These are phyloP conservation scores for Petunia hybrid DNA, from an alignment of 305 asterid species.

Conservation along the genomic window DNA sequence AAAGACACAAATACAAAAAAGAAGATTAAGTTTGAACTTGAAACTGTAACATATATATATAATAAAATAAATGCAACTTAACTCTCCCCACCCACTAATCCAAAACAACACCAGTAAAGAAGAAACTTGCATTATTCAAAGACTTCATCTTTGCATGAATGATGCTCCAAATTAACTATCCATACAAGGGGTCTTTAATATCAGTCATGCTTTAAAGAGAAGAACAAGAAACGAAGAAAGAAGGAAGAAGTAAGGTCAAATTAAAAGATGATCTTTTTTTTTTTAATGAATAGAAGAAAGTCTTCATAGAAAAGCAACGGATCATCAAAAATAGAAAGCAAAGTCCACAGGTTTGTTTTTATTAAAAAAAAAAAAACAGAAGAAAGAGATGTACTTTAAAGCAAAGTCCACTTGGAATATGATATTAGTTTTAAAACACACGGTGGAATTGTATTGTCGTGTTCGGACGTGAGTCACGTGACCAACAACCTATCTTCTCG, in stretches of 20 bases:
- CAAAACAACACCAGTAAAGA: neutral
- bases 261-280: conserved; percentile 28
- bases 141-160: conserved; percentile 47
- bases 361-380: neutral
- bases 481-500: neutral
- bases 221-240: neutral
- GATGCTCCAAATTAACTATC: conserved; percentile 32
- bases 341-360: conserved; percentile 36
- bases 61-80: neutral
- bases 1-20: conserved; percentile 20
- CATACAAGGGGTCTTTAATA: neutral
- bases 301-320: conserved; percentile 52
- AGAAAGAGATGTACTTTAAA: neutral
- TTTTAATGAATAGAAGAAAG: conserved; percentile 35
- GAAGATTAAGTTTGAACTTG: neutral
- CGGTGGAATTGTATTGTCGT: conserved; percentile 38
- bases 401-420: conserved; percentile 17
- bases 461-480: conserved; percentile 29
- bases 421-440: neutral
- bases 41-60: neutral
- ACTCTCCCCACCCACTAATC: neutral
- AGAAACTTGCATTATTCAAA: conserved; percentile 36
- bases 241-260: conserved; percentile 16
- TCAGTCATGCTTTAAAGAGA: neutral
- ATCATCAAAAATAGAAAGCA: conserved; percentile 40